Evolutionary conservation across 2,329 filamentous ascomycete genomes (phyloP).

Genomic region (Diaporthe helianthi): DNA sequence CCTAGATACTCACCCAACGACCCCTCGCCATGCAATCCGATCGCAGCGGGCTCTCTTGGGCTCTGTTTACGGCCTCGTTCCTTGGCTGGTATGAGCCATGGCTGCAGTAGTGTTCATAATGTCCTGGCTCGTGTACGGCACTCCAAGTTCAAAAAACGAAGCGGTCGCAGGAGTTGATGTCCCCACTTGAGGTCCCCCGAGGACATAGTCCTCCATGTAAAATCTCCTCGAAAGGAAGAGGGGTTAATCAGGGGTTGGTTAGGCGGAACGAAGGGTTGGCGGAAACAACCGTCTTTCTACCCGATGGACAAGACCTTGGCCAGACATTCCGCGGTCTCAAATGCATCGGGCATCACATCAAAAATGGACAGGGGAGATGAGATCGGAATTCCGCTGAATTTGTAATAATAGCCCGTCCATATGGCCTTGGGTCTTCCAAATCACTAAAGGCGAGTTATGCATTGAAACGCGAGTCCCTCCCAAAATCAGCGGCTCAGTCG

Average conservation of each 20-base stretch:
- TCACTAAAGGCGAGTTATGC: slow-evolving; percentile 15
- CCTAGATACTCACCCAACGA: not conserved
- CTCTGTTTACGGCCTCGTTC: not conserved
- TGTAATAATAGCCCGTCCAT: not conserved
- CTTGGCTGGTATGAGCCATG: not conserved
- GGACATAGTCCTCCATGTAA: slow-evolving; percentile 32
- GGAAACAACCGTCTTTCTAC: not conserved
- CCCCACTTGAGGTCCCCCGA: slow-evolving; percentile 34
- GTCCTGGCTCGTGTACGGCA: not conserved
- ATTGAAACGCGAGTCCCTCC: slow-evolving; percentile 11
- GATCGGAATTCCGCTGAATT: slow-evolving; percentile 12
- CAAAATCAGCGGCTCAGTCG: not conserved
- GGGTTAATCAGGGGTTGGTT: not conserved
- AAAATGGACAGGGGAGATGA: not conserved
- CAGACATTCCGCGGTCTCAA: no score
- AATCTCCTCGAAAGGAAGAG: not conserved
- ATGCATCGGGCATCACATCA: not conserved
- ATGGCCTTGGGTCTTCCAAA: not conserved
- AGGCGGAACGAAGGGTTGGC: not conserved
- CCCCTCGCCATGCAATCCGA: not conserved
- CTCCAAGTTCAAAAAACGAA: not conserved
- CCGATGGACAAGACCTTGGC: not conserved
- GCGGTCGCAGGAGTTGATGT: slow-evolving; percentile 30
- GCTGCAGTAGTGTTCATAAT: not conserved
- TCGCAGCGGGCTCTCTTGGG: not conserved